These are phyloP conservation scores for Akanthomyces dipterigenus DNA, from an alignment of 2,329 filamentous ascomycete species.

Conservation along the genomic window DNA sequence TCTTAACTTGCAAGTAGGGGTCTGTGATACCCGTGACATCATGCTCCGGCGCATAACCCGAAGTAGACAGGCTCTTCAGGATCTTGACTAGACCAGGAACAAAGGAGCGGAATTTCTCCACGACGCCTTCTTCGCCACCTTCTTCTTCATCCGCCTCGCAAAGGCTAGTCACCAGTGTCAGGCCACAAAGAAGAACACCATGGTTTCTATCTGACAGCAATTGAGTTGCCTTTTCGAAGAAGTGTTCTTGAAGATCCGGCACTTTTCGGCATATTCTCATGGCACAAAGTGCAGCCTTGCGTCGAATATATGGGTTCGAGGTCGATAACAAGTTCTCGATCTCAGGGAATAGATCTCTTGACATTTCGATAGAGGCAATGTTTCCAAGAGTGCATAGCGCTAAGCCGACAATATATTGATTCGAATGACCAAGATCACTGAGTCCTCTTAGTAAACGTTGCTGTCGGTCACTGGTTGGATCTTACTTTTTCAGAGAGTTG, in stretches of 20 bases:
- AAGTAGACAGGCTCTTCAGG: slow-evolving; percentile 85
- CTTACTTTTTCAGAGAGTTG: slow-evolving; percentile 94
- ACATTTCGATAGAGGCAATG: slow-evolving; percentile 98
- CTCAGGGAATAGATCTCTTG: slow-evolving; percentile 91
- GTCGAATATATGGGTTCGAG: slow-evolving; percentile 94
- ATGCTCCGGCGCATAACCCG: slow-evolving; percentile 94
- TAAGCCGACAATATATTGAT: slow-evolving; percentile 96
- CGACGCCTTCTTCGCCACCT: slow-evolving; percentile 79
- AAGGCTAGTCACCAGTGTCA: slow-evolving; percentile 84
- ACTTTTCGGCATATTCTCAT: slow-evolving; percentile 99
- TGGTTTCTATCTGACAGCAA: slow-evolving; percentile 91
- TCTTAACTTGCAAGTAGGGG: slow-evolving; percentile 95
- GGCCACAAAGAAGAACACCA: slow-evolving; percentile 83
- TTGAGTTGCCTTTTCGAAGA: slow-evolving; percentile 85
- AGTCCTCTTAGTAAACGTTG: slow-evolving; percentile 12
- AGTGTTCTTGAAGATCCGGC: slow-evolving; percentile 94
- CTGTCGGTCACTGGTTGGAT: background rate
- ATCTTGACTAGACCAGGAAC: slow-evolving; percentile 83
- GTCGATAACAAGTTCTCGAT: slow-evolving; percentile 88
- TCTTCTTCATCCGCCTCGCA: slow-evolving; percentile 94
- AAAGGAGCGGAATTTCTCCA: slow-evolving; percentile 84
- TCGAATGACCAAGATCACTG: slow-evolving; percentile 92
- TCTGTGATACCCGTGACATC: slow-evolving; percentile 98
- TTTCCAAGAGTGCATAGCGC: slow-evolving; percentile 95
- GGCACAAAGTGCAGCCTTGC: slow-evolving; percentile 95